phyloP scores from a whole-genome alignment of 495 filamentous ascomycete species.

The Bryoglossum gracile region DNA sequence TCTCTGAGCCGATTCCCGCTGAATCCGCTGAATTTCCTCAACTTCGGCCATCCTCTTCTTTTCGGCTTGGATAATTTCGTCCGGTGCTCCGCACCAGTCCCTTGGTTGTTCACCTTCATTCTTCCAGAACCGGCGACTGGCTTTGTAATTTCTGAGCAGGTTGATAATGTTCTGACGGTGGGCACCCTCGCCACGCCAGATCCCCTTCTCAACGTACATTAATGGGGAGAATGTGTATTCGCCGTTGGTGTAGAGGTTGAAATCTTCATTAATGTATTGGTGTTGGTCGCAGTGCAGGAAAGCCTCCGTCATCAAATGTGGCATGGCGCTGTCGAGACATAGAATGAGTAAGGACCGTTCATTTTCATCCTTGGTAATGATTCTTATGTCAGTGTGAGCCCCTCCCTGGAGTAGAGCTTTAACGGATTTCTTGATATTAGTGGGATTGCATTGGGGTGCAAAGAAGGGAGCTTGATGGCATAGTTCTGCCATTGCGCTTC shows the following conservation, averaged over 20 bases:
- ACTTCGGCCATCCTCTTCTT: slow-evolving; percentile 11
- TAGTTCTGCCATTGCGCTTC: slow-evolving; percentile 16
- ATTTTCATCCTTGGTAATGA: slow-evolving; percentile 2
- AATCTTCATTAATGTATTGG: slow-evolving; percentile 15
- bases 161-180: slow-evolving; percentile 12
- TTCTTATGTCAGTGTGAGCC: slow-evolving; percentile 1
- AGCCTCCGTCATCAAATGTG: slow-evolving; percentile 11
- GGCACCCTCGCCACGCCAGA: slow-evolving; percentile 9
- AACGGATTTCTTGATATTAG: slow-evolving; percentile 7
- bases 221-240: slow-evolving; percentile 16
- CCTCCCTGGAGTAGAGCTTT: slow-evolving; percentile 5
- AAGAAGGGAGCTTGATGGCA: slow-evolving; percentile 9
- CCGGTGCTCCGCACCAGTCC: slow-evolving; percentile 7
- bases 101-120: slow-evolving; percentile 14
- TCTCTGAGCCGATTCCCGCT: slow-evolving; percentile 5
- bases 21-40: slow-evolving; percentile 1
- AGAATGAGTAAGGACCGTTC: slow-evolving; percentile 11
- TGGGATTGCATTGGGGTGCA: slow-evolving; percentile 6
- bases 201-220: slow-evolving; percentile 17
- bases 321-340: slow-evolving; percentile 14
- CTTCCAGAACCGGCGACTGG: slow-evolving; percentile 15
- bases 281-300: slow-evolving; percentile 18
- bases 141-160: slow-evolving; percentile 10
- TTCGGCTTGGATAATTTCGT: slow-evolving; percentile 6
- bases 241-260: slow-evolving; percentile 17